Evolutionary conservation across 2,329 filamentous ascomycete species (phyloP).

Genomic region (Huntiella bhutanensis): DNA sequence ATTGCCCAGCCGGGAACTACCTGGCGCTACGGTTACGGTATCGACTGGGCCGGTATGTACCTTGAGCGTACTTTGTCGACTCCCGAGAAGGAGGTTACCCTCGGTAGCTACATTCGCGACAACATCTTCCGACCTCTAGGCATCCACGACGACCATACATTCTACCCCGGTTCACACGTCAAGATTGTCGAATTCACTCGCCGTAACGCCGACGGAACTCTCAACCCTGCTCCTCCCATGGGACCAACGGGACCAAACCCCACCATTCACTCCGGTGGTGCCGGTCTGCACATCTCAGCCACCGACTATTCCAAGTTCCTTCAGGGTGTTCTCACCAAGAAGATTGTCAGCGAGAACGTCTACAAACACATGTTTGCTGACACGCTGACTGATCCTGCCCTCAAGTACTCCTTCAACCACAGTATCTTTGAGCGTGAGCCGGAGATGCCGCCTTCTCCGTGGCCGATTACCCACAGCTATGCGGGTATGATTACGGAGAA

Average conservation of each 20-base stretch:
- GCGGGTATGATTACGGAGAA: conserved; percentile 22
- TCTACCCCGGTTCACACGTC: conserved; percentile 18
- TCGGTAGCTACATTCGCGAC: conserved; percentile 21
- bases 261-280: conserved; percentile 24
- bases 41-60: conserved; percentile 29
- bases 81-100: conserved; percentile 16
- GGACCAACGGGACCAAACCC: conserved; percentile 16
- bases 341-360: conserved; percentile 17
- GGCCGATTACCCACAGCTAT: conserved; percentile 21
- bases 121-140: conserved; percentile 21
- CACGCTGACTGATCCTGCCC: conserved; percentile 19
- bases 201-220: conserved; percentile 11
- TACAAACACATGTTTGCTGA: conserved; percentile 21
- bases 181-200: not conserved
- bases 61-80: conserved; percentile 18
- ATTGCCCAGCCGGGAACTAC: conserved; percentile 26
- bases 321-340: conserved; percentile 17
- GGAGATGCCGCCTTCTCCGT: conserved; percentile 18
- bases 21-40: conserved; percentile 28
- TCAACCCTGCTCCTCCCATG: conserved; percentile 12
- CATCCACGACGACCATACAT: conserved; percentile 16
- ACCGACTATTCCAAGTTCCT: conserved; percentile 22
- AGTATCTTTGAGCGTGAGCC: conserved; percentile 14
- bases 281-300: conserved; percentile 24
- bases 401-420: conserved; percentile 15